Base-by-base conservation (phyloP, 1,139 yeast genomes). In the Taiozyma onychis region DNA sequence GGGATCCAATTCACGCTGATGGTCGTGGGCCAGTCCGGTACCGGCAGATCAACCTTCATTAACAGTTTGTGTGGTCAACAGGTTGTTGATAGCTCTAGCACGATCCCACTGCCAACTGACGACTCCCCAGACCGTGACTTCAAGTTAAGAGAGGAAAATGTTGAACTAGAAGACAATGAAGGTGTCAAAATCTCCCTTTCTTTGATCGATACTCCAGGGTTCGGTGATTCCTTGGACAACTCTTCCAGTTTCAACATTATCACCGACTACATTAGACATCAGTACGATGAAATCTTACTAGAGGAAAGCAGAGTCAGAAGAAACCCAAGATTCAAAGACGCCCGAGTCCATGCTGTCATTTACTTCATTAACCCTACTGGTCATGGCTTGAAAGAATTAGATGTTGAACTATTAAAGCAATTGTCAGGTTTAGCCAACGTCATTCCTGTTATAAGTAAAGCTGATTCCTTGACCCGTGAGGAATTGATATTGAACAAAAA, bases 231-330 rank as follows among this genome's bases (percentile, higher is more conserved):
- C 44, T 69, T 85, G 58, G 84, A 85, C 62, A 85, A 85, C 64
- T 81, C 81, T 47, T 60, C 74, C 51, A 76, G 72, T 64, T 85
- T 85, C 63, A 76, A 74, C 46, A 78, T 85, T 54, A 79, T 86
- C 55, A 85, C 83, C 48, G 88, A 84, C 64, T 85, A 81, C 62
- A 73, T 86, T 57, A 84, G 83, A 60, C 89, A 84, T 63, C 93
- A 86, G 66, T 85, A 84, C 65, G 99, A 93, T 68, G 89, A 87
- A 60, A 95, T 91, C 41, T 77, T 93, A 58, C 84, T 88, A 14
- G 98, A 93, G 68, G 98, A 93, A 67, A 85, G 95, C 18, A 79
- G 96, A 56, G 88, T 93, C 57, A 83, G 88, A 69, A 82, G 99
- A 77, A 86, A 86, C 63, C 93, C 95, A 34, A 71, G 93, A 52